phyloP scores from a whole-genome alignment of 768 basidiomycete species.

The Punctularia strigosozonata region DNA sequence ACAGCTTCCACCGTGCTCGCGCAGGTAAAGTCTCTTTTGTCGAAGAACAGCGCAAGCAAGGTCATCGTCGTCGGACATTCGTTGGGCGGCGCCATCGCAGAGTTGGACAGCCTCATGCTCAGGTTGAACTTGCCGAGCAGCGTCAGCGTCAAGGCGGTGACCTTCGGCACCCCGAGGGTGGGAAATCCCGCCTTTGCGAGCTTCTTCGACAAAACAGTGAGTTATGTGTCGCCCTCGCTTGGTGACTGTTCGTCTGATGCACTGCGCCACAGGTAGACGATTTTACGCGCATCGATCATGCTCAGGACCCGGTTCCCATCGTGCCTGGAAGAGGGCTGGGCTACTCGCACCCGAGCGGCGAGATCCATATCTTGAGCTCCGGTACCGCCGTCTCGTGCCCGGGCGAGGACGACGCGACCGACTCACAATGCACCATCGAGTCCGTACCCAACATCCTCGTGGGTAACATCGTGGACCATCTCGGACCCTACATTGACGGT shows the following conservation, averaged over 20 bases:
- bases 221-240: too few species aligned
- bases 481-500: constrained; percentile 46
- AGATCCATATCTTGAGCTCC: constrained; percentile 5
- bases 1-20: constrained; percentile 33
- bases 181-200: constrained; percentile 38
- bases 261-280: too few species aligned
- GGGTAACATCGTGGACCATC: constrained; percentile 41
- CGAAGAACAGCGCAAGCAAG: constrained; percentile 21
- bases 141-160: constrained; percentile 27
- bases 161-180: constrained; percentile 40
- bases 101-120: constrained; percentile 20
- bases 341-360: constrained; percentile 26
- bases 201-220: constrained; percentile 35
- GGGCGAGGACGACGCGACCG: constrained; percentile 46
- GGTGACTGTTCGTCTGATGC: too few species aligned
- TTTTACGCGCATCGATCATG: background rate
- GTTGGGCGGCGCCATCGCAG: constrained; percentile 17
- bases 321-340: constrained; percentile 25
- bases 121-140: constrained; percentile 16
- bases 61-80: constrained; percentile 29
- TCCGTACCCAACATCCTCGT: constrained; percentile 42
- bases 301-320: constrained; percentile 28
- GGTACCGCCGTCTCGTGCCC: constrained; percentile 12
- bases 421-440: constrained; percentile 38
- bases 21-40: constrained; percentile 29